A percentile compares a stretch with the other conserved stretches of the same genome.
These are phyloP conservation scores for Phytophthora niederhauseri DNA, from an alignment of 352 stramenopile genomes.

Conservation along the genomic window DNA sequence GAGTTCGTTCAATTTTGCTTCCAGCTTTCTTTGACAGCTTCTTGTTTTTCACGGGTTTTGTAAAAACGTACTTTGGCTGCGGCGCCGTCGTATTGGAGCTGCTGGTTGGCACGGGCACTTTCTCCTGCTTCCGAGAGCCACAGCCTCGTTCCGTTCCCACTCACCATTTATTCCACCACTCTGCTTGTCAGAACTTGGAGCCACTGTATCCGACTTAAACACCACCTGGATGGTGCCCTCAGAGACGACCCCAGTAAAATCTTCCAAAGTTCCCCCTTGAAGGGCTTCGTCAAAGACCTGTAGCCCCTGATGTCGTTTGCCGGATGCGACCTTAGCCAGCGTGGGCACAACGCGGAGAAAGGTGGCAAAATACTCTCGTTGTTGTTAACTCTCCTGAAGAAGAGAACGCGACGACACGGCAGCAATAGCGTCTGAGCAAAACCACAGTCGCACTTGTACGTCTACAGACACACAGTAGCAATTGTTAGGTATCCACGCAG, in stretches of 20 bases:
- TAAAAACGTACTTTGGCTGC: no score
- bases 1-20: not conserved
- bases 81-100: no score
- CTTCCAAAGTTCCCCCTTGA: not conserved
- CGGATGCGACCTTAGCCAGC: not conserved
- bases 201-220: no score
- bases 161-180: no score
- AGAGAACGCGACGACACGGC: not conserved
- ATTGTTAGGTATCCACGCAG: no score
- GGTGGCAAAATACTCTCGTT: not conserved
- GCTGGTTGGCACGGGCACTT: no score
- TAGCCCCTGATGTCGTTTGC: not conserved
- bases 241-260: no score
- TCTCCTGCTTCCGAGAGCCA: not conserved
- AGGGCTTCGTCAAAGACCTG: not conserved
- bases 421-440: not conserved
- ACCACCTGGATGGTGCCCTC: no score
- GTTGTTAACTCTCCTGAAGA: not conserved
- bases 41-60: no score
- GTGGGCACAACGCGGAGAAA: not conserved
- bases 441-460: not conserved
- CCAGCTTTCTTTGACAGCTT: not conserved
- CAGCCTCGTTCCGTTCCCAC: no score
- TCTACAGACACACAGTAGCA: not conserved
- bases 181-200: no score